A percentile compares a stretch with the other conserved stretches of the same genome.
Conservation (phyloP, 768 basidiomycete species). For the Tricholoma hemisulphureum region DNA sequence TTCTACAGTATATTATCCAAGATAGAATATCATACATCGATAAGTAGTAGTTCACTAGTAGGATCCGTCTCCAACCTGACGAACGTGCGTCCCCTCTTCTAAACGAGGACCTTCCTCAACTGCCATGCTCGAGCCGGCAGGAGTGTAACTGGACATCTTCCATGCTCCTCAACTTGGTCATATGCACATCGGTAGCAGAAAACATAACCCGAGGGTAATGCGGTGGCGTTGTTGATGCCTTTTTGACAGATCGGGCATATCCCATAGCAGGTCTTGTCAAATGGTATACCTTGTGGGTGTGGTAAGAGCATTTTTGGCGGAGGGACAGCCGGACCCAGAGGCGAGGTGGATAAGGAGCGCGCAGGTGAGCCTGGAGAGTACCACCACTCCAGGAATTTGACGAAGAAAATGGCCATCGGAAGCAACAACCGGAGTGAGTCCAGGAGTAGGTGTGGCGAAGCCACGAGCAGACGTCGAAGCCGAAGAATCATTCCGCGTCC, state of each 20-base stretch:
- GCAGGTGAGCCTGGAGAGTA: conserved; percentile 92
- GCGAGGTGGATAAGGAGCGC: conserved; percentile 61
- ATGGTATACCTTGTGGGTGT: conserved; percentile 67
- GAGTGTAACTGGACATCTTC: conserved; percentile 86
- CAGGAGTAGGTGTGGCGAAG: conserved; percentile 62
- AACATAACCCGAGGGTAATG: conserved; percentile 89
- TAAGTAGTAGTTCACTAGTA: conserved; percentile 13
- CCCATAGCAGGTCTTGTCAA: conserved; percentile 70
- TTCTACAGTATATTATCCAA: conserved; percentile 8
- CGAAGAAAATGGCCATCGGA: conserved; percentile 88
- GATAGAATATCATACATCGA: conserved; percentile 18
- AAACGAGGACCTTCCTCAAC: conserved; percentile 83
- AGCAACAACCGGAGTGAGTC: conserved; percentile 79
- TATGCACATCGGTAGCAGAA: conserved; percentile 93
- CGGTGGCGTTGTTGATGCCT: conserved; percentile 79
- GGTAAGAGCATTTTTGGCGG: conserved; percentile 76
- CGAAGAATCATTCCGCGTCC: conserved; percentile 39
- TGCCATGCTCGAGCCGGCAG: conserved; percentile 75
- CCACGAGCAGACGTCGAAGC: conserved; percentile 46
- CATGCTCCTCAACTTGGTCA: conserved; percentile 74
- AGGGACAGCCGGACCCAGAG: conserved; percentile 67
- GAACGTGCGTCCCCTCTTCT: conserved; percentile 48
- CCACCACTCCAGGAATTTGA: conserved; percentile 99
- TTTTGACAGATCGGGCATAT: conserved; percentile 79
- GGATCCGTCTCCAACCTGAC: conserved; percentile 21